Evolutionary conservation across 2,329 filamentous ascomycete species (phyloP), one percentile per base, ranked within the genome.

Genomic region (Paecilomyces dactylethromorphus): DNA sequence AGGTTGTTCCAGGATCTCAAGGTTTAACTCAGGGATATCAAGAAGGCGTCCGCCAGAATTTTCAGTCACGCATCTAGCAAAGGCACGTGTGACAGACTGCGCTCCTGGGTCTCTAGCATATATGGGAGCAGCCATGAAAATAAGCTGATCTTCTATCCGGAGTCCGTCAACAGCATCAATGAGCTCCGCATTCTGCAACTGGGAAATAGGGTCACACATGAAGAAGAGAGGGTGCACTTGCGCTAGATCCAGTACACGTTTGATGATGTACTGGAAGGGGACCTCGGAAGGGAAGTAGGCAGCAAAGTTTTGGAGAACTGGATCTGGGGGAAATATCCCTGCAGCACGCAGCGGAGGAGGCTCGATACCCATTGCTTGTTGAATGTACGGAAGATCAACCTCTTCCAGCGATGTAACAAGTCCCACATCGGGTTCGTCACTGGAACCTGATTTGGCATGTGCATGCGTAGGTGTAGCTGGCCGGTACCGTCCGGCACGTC

Each of bases 401-500:
- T 80, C 71, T 54, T 93, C 88, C 55, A 97, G 79, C 0, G 90
- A 88, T 0, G 92, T 96, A 29, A 97, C 91, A 18, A 86, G 79
- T 1, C 94, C 93, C 3, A 88, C 72, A 61, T 82, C 70, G 22
- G 61, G 60, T 24, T 64, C 64, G 13, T 69, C 64, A 3, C 63
- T 60, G 63, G 56, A 53, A 53, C 55, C 50, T 33, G 54, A 54
- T 26, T 58, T 67, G 54, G 45, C 62, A 32, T 64, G 61, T 33
- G 53, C 58, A 45, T 65, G 59, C 29, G 82, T 80, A 68, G 89
- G 81, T 29, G 81, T 78, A 2, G 90, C 90, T 29, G 88, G 87
- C 58, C 87, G 87, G 74, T 87, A 99, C 53, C 94, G 87, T 29
- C 94, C 94, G 12, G 94, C 94, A 64, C 94, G 87, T 18, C 94